A percentile compares a stretch with the other conserved stretches of the same genome.
phyloP scores from a whole-genome alignment of 1,139 yeast genomes.

The Geotrichum reessii region DNA sequence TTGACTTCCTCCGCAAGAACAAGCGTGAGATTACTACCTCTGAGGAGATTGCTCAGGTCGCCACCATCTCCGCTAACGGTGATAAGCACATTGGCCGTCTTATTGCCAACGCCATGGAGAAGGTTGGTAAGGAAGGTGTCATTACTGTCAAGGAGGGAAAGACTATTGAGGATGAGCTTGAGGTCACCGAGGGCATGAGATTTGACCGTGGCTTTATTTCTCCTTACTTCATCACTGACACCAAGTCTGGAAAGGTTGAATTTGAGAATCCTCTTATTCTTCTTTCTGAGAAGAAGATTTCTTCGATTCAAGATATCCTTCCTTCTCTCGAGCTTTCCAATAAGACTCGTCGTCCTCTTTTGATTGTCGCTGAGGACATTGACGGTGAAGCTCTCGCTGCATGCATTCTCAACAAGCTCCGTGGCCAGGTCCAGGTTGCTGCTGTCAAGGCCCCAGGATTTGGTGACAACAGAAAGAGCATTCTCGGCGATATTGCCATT shows the following conservation, averaged over 20 bases:
- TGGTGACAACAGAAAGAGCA: conserved; percentile 98
- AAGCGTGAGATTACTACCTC: conserved; percentile 96
- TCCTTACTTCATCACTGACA: conserved; percentile 94
- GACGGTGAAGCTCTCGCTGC: conserved; percentile 99
- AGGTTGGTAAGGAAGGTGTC: conserved; percentile 99
- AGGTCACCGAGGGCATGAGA: conserved; percentile 98
- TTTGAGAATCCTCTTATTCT: conserved; percentile 90
- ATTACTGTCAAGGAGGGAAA: conserved; percentile 97
- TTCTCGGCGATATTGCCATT: conserved; percentile 94
- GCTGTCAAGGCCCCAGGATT: conserved; percentile 99
- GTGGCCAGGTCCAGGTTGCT: conserved; percentile 98
- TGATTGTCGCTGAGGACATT: conserved; percentile 92
- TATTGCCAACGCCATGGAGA: conserved; percentile 97
- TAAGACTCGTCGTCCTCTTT: conserved; percentile 90
- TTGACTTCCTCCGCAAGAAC: conserved; percentile 78
- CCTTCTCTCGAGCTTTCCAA: conserved; percentile 94
- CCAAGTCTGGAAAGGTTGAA: conserved; percentile 95
- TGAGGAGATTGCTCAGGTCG: conserved; percentile 97
- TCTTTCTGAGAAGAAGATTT: conserved; percentile 90
- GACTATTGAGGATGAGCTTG: conserved; percentile 93
- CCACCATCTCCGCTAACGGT: conserved; percentile 97
- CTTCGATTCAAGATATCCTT: conserved; percentile 84
- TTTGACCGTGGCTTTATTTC: conserved; percentile 98
- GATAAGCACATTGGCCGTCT: conserved; percentile 90
- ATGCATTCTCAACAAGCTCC: conserved; percentile 93